These are phyloP conservation scores for Nidularia pulvinata DNA, from an alignment of 768 basidiomycete species.

Conservation along the genomic window DNA sequence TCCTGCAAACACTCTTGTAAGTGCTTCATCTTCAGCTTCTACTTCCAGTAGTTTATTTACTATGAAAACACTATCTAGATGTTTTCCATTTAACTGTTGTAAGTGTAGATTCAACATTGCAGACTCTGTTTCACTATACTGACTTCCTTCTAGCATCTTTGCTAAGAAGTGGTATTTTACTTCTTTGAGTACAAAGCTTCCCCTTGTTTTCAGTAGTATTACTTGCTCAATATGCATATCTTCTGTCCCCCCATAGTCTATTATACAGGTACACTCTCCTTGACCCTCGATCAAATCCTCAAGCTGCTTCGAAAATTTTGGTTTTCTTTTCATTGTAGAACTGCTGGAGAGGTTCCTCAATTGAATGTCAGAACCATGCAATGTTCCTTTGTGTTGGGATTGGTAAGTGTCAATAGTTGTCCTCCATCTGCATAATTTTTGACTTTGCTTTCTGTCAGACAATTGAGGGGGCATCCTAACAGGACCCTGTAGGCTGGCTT, in stretches of 20 bases:
- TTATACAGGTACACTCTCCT: not conserved
- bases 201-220: not conserved
- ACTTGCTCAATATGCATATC: not conserved
- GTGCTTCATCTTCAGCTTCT: not conserved
- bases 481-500: slow-evolving; percentile 20
- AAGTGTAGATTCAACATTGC: too few species aligned
- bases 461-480: slow-evolving; percentile 25
- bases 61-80: too few species aligned
- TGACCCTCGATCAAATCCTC: not conserved
- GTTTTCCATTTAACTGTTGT: too few species aligned
- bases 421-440: slow-evolving; percentile 11
- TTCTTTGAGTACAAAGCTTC: too few species aligned
- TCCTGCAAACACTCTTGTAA: not conserved
- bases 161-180: too few species aligned
- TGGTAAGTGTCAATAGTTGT: slow-evolving; percentile 15
- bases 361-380: slow-evolving; percentile 5
- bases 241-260: not conserved
- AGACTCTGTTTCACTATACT: too few species aligned
- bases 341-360: too few species aligned
- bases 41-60: not conserved
- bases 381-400: slow-evolving; percentile 15
- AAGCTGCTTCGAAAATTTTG: not conserved
- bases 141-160: too few species aligned
- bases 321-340: not conserved
- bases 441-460: slow-evolving; percentile 13